phyloP scores from a whole-genome alignment of 2,329 filamentous ascomycete genomes.

The Aspergillus sergii region DNA sequence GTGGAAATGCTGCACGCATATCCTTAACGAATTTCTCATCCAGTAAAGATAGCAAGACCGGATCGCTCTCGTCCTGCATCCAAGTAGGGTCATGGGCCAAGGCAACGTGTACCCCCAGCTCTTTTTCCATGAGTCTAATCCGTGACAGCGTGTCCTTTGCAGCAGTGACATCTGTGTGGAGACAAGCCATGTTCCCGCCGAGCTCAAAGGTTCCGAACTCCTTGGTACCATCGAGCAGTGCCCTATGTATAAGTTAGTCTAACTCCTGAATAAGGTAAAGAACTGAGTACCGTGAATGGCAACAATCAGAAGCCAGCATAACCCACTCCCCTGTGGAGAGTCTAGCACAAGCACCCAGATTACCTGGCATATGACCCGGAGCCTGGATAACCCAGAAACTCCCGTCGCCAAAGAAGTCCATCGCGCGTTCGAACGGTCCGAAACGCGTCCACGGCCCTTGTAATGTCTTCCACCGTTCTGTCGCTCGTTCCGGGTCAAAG shows the following conservation, averaged over 20 bases:
- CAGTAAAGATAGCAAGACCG: not conserved
- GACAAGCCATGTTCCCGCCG: not conserved
- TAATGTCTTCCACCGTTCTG: not conserved
- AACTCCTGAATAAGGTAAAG: accelerated
- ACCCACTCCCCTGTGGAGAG: not conserved
- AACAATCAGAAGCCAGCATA: not conserved
- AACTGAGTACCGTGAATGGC: not conserved
- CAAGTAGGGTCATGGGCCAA: not conserved
- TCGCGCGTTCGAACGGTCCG: not conserved
- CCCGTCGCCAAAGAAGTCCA: not conserved
- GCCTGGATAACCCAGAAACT: not conserved
- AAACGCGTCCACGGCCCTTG: not conserved
- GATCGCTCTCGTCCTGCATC: not conserved
- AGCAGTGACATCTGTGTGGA: not conserved
- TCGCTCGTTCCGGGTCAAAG: not conserved
- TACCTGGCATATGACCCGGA: not conserved
- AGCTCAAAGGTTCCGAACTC: not conserved
- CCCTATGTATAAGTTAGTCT: not conserved
- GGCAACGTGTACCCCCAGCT: not conserved
- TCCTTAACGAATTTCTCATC: not conserved
- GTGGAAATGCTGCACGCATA: not conserved
- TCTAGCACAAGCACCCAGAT: not conserved
- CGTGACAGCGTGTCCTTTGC: not conserved
- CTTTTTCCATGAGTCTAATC: not conserved
- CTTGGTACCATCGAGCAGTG: not conserved